Evolutionary conservation across 2,329 filamentous ascomycete species (phyloP), one percentile per base, ranked within the genome.

Genomic region (Fusarium euwallaceae): DNA sequence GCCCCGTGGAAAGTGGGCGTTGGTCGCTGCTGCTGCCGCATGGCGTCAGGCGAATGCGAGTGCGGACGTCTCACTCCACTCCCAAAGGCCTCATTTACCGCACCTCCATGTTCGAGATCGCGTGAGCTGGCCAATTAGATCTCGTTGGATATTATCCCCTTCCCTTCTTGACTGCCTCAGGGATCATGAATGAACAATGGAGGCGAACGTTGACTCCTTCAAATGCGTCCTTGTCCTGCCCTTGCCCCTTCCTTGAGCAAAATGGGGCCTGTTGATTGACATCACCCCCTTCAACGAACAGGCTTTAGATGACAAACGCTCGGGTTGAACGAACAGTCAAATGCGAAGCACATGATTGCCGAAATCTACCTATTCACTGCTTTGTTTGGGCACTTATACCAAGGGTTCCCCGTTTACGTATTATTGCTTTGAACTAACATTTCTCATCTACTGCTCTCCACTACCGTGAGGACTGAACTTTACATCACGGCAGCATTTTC

Each of bases 21-120:
- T 64, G 51, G 20, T 27, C 65, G 17, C 20, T 48, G 39, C 36
- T n/a, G 11, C 37, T 32, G 64, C 56, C 56, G 48, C 48, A 37
- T 59, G 17, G 32, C 22, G 29, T 17, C 14, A 36, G 61, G 70
- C 73, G 73, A 75, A 39, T 75, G 73, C 72, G 73, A 73, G 58
- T 32, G 73, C 66, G 73, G 70, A 17, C 27, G 56, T 29, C 11
- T 37, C 43, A 55, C 70, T 75, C 70, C 70, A 75, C 70, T 22
- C 10, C 51, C 6, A 43, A 65, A 64, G 48, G 59, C 45, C 45
- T 59, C 39, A 27, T 48, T 41, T n/a, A 59, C 11, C 29, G 20
- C 36, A 56, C 22, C 29, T 64, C 32, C n/a, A 24, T 37, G 48
- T 56, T 24, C 17, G 61, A 60, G 53, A 51, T 32, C 20, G 22